Conservation (phyloP, 2,329 filamentous ascomycete genomes). For the Talaromyces sp. region DNA sequence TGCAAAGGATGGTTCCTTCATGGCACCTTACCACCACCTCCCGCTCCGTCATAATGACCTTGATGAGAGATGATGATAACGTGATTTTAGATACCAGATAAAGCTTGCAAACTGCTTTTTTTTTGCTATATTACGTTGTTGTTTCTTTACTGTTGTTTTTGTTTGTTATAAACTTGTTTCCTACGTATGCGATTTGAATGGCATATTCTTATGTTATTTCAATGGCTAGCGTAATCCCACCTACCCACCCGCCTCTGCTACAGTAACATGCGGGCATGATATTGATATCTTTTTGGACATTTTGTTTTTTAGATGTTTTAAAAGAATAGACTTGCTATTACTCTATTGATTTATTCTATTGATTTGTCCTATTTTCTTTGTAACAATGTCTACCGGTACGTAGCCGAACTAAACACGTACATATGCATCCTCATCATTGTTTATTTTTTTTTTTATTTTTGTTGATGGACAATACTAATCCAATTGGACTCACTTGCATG, state of each 20-base stretch:
- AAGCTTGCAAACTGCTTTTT: slow-evolving; percentile 1
- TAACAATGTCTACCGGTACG: not conserved
- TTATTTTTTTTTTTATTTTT: not conserved
- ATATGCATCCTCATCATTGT: not conserved
- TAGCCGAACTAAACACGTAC: not conserved
- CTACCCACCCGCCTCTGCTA: slow-evolving; percentile 11
- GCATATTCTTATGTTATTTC: not conserved
- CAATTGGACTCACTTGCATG: not conserved
- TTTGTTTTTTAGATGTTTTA: not conserved
- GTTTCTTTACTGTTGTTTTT: not conserved
- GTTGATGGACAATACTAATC: not conserved
- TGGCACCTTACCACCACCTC: slow-evolving; percentile 31
- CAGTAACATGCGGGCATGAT: slow-evolving; percentile 12
- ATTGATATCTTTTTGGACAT: slow-evolving; percentile 5
- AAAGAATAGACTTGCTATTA: slow-evolving; percentile 10
- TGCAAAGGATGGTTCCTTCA: slow-evolving; percentile 11
- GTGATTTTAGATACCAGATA: slow-evolving; percentile 21
- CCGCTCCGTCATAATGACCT: slow-evolving; percentile 28
- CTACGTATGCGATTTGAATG: not conserved
- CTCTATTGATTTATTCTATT: not conserved
- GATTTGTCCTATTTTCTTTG: not conserved
- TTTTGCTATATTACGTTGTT: not conserved
- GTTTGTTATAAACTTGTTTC: not conserved
- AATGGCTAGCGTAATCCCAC: not conserved
- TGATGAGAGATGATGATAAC: slow-evolving; percentile 44